Base-by-base conservation (phyloP, 495 filamentous ascomycete species). In the Penicillium verhagenii region DNA sequence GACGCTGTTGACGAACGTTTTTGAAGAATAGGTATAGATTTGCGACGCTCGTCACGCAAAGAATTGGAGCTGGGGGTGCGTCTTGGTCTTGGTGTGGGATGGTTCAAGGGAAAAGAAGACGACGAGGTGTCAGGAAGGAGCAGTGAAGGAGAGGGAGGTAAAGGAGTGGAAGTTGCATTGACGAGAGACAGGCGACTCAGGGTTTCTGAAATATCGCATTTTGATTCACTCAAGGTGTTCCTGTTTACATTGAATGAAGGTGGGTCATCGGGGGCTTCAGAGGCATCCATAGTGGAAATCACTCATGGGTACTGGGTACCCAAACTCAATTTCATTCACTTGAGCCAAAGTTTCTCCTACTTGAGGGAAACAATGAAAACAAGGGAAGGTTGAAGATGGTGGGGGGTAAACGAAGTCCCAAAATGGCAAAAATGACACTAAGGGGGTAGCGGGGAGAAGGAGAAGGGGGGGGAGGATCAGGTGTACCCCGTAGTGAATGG, bases 21-120 rank as follows among this genome's bases (percentile, higher is more conserved):
- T 24, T 76, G 69, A 19, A 82, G 51, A n/a, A 13, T 63, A 14
- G 76, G 66, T 20, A 62, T 72, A n/a, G 71, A 74, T 23, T 68
- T 69, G 50, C 73, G 72, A 21, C 66, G 70, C 52, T 74, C 73
- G 75, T 83, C 58, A 62, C 73, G 51, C 73, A 83, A 43, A 62
- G 82, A 70, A 72, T 76, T 68, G 67, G 70, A 69, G 68, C 80
- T 78, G 58, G 79, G 67, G 64, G 69, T 66, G 72, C 82, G 73
- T 68, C 78, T 65, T 64, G 81, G 73, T 68, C 78, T 65, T 64
- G 81, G 66, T 60, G 72, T 37, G 18, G 53, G 39, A 38, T 59
- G 65, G 47, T 62, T 59, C 35, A 48, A 48, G 44, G 56, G 20
- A 20, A 50, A 48, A 23, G 53, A 52, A 54, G 61, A 66, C 71